Conservation (phyloP, 495 filamentous ascomycete species). For the Aspergillus steynii region DNA sequence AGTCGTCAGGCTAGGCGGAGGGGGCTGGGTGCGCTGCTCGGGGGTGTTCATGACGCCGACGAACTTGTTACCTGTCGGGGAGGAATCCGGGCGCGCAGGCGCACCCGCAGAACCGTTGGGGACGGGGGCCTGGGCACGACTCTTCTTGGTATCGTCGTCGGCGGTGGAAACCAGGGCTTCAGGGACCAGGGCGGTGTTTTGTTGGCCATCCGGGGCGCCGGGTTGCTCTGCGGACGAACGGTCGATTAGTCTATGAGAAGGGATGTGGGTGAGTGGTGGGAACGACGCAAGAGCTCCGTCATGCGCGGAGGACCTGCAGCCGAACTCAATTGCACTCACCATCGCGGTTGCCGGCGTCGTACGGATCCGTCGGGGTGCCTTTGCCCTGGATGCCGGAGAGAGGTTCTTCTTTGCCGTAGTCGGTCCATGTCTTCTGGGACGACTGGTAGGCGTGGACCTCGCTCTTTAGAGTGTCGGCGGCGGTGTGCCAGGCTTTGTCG, state of each 20-base stretch:
- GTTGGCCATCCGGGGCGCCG: conserved; percentile 24
- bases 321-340: conserved; percentile 26
- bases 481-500: conserved; percentile 35
- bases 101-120: not conserved
- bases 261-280: not conserved
- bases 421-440: conserved; percentile 10
- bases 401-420: conserved; percentile 39
- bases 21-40: not conserved
- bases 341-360: conserved; percentile 45
- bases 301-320: not conserved
- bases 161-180: conserved; percentile 16
- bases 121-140: not conserved
- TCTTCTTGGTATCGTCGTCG: not conserved
- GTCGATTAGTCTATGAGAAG: not conserved
- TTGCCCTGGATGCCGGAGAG: conserved; percentile 43
- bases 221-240: conserved; percentile 33
- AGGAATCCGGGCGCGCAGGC: too few relatives aligned
- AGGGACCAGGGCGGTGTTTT: conserved; percentile 25
- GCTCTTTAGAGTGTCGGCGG: conserved; percentile 37
- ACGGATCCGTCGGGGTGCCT: conserved; percentile 40
- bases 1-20: not conserved
- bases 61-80: not conserved
- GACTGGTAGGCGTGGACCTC: conserved; percentile 19
- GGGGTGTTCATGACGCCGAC: not conserved
- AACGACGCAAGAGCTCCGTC: not conserved